These are phyloP conservation scores for Phaseolus lunatus DNA, from an alignment of 306 rosid genomes.

Conservation along the genomic window DNA sequence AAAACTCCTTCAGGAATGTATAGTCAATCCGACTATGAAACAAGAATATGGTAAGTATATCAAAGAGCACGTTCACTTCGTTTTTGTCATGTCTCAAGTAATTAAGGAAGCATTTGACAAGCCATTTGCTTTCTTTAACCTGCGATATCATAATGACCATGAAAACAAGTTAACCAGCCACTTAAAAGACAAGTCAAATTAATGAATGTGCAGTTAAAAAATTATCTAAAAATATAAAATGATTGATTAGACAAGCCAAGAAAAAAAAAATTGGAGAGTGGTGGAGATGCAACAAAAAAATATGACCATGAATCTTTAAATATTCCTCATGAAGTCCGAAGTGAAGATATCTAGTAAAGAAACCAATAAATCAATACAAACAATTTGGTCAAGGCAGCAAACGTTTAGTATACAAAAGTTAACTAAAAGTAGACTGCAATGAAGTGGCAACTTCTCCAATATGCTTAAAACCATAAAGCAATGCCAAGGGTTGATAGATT, in stretches of 20 bases:
- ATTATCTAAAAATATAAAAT: background rate
- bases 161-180: constrained; percentile 29
- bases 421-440: background rate
- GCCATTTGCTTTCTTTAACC: constrained; percentile 99
- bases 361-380: background rate
- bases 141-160: constrained; percentile 50
- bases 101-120: constrained; percentile 96
- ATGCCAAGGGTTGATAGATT: background rate
- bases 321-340: background rate
- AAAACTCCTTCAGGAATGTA: constrained; percentile 96
- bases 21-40: constrained; percentile 91
- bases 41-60: constrained; percentile 92
- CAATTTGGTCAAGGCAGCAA: background rate
- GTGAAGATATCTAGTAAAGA: background rate
- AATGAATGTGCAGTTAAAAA: background rate
- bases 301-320: background rate
- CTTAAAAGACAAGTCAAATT: background rate
- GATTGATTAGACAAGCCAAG: constrained; percentile 13
- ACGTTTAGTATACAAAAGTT: background rate
- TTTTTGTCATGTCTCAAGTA: constrained; percentile 88
- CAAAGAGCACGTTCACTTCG: constrained; percentile 99
- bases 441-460: constrained; percentile 7
- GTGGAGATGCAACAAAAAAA: background rate
- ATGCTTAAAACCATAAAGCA: background rate
- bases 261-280: constrained; percentile 10